Evolutionary conservation across 352 stramenopile species (phyloP).

Genomic region (Globisporangium ultimum): DNA sequence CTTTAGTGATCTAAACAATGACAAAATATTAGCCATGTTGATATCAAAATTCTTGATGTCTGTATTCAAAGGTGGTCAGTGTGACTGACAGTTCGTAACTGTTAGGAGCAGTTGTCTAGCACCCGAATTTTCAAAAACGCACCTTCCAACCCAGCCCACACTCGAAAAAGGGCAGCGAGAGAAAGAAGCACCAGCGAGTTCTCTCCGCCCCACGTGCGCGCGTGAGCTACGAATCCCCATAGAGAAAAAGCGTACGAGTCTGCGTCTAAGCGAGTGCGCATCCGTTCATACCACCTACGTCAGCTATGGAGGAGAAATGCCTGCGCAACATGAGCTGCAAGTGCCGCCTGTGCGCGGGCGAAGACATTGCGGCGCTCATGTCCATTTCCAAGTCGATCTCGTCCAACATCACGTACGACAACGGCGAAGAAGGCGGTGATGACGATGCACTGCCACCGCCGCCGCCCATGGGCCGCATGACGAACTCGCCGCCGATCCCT

Average conservation of each 20-base stretch:
- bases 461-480: slow-evolving; percentile 22
- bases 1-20: no score
- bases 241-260: neutral
- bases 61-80: neutral
- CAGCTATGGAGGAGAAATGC: slow-evolving; percentile 69
- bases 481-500: slow-evolving; percentile 37
- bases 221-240: no score
- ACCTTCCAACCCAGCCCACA: neutral
- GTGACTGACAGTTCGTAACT: no score
- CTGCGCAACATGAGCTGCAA: slow-evolving; percentile 86
- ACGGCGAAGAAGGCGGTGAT: slow-evolving; percentile 24
- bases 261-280: neutral
- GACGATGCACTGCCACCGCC: slow-evolving; percentile 19
- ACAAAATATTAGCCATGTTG: no score
- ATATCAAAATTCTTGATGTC: no score
- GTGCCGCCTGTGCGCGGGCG: slow-evolving; percentile 76
- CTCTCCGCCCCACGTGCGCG: no score
- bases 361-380: slow-evolving; percentile 73
- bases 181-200: neutral
- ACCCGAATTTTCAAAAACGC: no score
- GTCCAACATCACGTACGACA: slow-evolving; percentile 65
- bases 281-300: neutral
- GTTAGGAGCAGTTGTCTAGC: no score
- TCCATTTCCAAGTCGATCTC: slow-evolving; percentile 80
- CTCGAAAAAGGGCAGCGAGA: slow-evolving; percentile 9